Base-by-base conservation (phyloP, 2,329 filamentous ascomycete genomes). In the Pseudocercospora musae region DNA sequence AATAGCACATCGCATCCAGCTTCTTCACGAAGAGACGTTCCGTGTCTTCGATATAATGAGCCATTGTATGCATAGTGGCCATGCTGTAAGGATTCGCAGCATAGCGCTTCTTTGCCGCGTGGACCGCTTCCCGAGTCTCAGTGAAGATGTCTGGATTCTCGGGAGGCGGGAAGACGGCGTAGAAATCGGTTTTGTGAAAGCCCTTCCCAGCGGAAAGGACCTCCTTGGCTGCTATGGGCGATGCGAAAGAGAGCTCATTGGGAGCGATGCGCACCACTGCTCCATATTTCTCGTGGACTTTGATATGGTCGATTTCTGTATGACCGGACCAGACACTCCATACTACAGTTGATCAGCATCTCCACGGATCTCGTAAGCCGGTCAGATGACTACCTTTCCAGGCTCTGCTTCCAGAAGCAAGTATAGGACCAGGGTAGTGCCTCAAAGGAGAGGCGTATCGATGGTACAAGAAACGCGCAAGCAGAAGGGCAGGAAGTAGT, bases 111-210 rank as follows among this genome's bases (percentile, higher is more conserved):
- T 84, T 84, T 62, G 78, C 76, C 0, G 82, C 81, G 70, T 85
- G 83, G n/a, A 82, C 79, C 6, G 79, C 76, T 72, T 85, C 82
- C 58, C 82, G 76, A 15, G 77, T 80, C 71, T 85, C 83, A 44
- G 83, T 85, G 73, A 85, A 85, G 70, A 85, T 84, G 63, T 85
- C 83, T 5, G 83, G 82, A 73, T 85, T 84, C 72, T 84, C 81
- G 0, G 81, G 79, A 3, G 83, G 83, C 29, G 82, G 82, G 68
- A 85, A 85, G 6, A 85, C 82, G 29, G 58, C 65, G 62, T 75
- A 75, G 66, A 72, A 75, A 52, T 70, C 64, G 9, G 71, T 70
- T 59, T 75, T 76, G 50, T 65, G 60, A 62, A 75, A 76, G 15
- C 71, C 71, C 56, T 66, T 69, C 11, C 70, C 70, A 4, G 73